Base-by-base conservation (phyloP, 2,329 filamentous ascomycete genomes). In the Clarireedia hainanense region DNA sequence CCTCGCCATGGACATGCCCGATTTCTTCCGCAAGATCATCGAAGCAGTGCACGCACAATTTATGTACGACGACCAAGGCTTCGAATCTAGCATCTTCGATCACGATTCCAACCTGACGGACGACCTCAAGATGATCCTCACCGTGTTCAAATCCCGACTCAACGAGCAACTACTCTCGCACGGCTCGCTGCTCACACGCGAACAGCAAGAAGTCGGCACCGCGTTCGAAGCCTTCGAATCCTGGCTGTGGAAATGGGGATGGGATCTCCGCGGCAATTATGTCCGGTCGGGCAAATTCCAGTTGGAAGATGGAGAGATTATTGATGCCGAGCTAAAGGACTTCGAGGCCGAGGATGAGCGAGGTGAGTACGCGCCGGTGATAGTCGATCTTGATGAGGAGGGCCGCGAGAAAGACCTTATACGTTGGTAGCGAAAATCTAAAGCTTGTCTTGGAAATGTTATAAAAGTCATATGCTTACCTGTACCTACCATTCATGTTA, bases 231-330 rank as follows among this genome's bases (percentile, higher is more conserved):
- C 71, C 4, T 69, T 84, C 2, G 77, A 78, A 62, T 67, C 70
- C 6, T 78, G 73, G 69, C 65, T 79, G 3, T 73, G 71, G 72
- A 71, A 69, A 47, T 70, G 70, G 48, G 79, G 75, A 4, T 85
- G 81, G 82, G 79, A 84, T 53, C 66, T 85, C 12, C 66, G 73
- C 15, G 75, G 71, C 6, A 73, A 78, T 56, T 79, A 78, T 59
- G 64, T 79, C 5, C 71, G 76, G 4, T 70, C 70, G 20, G 78
- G 78, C 2, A 74, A 70, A 52, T 66, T 77, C 26, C 78, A 75
- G 70, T 70, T 80, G 49, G 78, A 81, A 58, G 78, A 80, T 61
- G 76, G 78, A 26, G 74, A 80, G 66, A 64, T 59, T 12, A 48
- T 79, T 0, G 72, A 76, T 52, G 65, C 74, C 2, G 75, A 77